phyloP scores from a whole-genome alignment of 2,329 filamentous ascomycete species.

The Alternaria alternata region DNA sequence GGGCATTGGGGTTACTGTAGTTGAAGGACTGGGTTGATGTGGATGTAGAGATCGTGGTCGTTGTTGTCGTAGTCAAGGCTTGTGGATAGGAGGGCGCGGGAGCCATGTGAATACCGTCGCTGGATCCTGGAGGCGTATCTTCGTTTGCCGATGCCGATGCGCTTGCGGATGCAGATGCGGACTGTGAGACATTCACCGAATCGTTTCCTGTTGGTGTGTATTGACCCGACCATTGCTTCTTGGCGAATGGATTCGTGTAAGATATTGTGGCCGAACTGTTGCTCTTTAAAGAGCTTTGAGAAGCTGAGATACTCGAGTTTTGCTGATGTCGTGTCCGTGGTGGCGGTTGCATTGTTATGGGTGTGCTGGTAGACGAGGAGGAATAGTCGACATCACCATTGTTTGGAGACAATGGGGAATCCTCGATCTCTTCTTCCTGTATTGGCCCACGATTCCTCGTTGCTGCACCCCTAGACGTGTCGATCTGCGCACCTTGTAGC shows the following conservation, averaged over 20 bases:
- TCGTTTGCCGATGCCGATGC: constrained; percentile 45
- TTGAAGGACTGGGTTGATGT: constrained; percentile 23
- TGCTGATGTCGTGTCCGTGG: constrained; percentile 42
- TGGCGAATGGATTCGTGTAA: constrained; percentile 36
- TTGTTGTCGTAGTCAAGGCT: constrained; percentile 36
- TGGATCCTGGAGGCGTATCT: constrained; percentile 48
- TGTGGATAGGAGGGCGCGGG: constrained; percentile 41
- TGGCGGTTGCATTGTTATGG: constrained; percentile 45
- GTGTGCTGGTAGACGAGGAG: constrained; percentile 45
- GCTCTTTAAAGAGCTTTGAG: constrained; percentile 44
- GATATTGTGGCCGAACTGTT: constrained; percentile 34
- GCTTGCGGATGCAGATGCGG: constrained; percentile 41
- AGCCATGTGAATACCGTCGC: constrained; percentile 48
- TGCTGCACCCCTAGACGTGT: constrained; percentile 42
- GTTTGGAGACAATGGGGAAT: constrained; percentile 33
- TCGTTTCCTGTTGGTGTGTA: constrained; percentile 38
- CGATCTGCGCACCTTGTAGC: constrained; percentile 48
- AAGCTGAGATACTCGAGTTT: constrained; percentile 44
- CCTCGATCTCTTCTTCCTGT: constrained; percentile 36
- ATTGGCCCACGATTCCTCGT: constrained; percentile 42
- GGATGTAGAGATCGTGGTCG: constrained; percentile 23
- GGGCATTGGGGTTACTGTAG: constrained; percentile 35
- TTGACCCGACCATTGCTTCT: constrained; percentile 27
- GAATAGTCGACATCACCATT: constrained; percentile 33
- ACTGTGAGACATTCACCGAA: constrained; percentile 35